Percentiles rank a stretch among this genome's conserved stretches.
These are phyloP conservation scores for Hysterangium stoloniferum DNA, from an alignment of 768 basidiomycete genomes.

Conservation along the genomic window DNA sequence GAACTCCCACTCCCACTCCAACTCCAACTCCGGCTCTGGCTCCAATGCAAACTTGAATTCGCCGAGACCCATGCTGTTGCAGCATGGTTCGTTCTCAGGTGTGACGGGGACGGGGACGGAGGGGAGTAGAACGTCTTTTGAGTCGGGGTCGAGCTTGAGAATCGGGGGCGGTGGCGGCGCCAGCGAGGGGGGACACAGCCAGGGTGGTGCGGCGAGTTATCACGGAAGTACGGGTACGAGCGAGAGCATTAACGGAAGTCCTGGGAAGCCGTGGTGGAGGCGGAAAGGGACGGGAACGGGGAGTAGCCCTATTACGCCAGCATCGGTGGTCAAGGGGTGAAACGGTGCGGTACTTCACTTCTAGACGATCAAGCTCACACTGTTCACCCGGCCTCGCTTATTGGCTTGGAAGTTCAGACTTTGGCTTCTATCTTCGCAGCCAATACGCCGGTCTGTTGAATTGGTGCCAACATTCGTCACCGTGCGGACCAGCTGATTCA, in stretches of 20 bases:
- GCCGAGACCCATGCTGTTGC: background rate
- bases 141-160: background rate
- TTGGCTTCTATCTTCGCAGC: no score
- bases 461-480: no score
- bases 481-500: no score
- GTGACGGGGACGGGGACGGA: constrained; percentile 1
- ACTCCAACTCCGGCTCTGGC: no score
- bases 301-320: constrained; percentile 2
- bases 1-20: no score
- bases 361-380: no score
- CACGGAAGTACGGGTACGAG: background rate
- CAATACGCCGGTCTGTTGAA: no score
- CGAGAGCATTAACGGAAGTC: background rate
- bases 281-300: constrained; percentile 1
- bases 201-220: background rate
- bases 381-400: no score
- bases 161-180: background rate
- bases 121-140: constrained; percentile 8
- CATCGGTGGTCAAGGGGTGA: no score
- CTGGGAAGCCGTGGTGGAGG: constrained; percentile 2
- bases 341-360: no score
- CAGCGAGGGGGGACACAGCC: background rate
- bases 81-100: background rate
- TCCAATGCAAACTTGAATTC: no score
- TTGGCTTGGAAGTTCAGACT: no score